These are phyloP conservation scores for Cicer yamashitae DNA, from an alignment of 306 rosid species.

Conservation along the genomic window DNA sequence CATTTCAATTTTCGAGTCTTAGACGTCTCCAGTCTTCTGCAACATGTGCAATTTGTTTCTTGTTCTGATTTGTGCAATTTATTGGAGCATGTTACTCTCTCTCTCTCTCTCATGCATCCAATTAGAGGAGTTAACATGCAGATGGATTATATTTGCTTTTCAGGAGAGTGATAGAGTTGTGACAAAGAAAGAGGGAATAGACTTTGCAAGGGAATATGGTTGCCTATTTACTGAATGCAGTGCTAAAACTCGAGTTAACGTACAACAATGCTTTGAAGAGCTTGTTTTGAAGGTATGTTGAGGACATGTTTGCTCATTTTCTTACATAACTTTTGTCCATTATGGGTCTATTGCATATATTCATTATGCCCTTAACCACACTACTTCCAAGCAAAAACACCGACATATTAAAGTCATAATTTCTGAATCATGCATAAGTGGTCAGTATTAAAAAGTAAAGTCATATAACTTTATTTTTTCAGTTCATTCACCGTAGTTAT, in stretches of 20 bases:
- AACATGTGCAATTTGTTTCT: conserved; percentile 2
- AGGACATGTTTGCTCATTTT: conserved; percentile 13
- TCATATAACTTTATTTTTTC: not conserved
- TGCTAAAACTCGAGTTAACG: conserved; percentile 91
- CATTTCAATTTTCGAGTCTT: not conserved
- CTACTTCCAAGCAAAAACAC: conserved; percentile 12
- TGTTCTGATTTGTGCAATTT: conserved; percentile 32
- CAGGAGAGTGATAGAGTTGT: conserved; percentile 91
- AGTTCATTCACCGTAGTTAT: not conserved
- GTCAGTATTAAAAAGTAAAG: not conserved
- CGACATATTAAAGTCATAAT: conserved; percentile 8
- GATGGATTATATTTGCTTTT: conserved; percentile 40
- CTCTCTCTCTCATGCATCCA: not conserved
- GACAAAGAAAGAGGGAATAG: conserved; percentile 84
- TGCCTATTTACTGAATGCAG: conserved; percentile 95
- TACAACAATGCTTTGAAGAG: conserved; percentile 95
- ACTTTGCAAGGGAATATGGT: conserved; percentile 88
- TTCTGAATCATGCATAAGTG: conserved; percentile 9
- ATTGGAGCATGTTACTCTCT: conserved; percentile 20
- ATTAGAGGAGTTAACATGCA: conserved; percentile 30
- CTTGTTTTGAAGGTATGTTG: conserved; percentile 82
- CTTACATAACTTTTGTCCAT: conserved; percentile 2
- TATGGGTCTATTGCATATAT: conserved; percentile 17
- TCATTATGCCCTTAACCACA: not conserved
- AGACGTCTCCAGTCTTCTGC: conserved; percentile 21